Conservation (phyloP, 2,329 filamentous ascomycete genomes). For the Dothiorella sarmentorum region DNA sequence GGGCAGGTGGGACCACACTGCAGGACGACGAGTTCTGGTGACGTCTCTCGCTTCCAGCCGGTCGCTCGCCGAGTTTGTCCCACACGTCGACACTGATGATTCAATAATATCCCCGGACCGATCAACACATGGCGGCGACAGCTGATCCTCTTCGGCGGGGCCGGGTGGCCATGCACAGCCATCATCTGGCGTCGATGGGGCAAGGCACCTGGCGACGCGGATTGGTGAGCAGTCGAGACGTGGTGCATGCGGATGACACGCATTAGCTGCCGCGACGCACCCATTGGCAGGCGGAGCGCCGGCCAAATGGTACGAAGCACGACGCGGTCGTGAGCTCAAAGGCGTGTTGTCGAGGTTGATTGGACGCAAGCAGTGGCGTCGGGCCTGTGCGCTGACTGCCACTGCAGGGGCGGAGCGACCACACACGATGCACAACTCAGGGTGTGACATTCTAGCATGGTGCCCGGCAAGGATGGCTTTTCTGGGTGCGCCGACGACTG, state of each 20-base stretch:
- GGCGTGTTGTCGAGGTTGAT: background rate
- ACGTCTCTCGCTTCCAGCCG: background rate
- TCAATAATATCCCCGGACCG: background rate
- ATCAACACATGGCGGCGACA: background rate
- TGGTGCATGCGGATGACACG: background rate
- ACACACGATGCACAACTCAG: background rate
- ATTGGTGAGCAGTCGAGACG: background rate
- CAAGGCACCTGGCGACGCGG: constrained; percentile 4
- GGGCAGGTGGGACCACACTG: background rate
- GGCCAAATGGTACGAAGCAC: too few species aligned
- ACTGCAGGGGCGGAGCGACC: constrained; percentile 7
- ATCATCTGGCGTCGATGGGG: background rate
- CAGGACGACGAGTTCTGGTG: background rate
- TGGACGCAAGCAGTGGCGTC: background rate
- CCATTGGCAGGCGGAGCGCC: constrained; percentile 5
- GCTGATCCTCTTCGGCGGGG: constrained; percentile 5
- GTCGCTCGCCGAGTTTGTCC: background rate
- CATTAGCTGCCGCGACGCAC: constrained; percentile 11
- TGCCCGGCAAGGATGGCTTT: background rate
- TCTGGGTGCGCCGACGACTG: background rate
- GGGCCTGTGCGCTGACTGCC: background rate
- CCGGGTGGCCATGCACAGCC: constrained; percentile 11
- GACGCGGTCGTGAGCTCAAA: background rate
- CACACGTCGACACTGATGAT: background rate
- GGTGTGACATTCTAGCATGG: background rate